Base-by-base conservation (phyloP, 2,329 filamentous ascomycete species). In the Fusarium sp. region DNA sequence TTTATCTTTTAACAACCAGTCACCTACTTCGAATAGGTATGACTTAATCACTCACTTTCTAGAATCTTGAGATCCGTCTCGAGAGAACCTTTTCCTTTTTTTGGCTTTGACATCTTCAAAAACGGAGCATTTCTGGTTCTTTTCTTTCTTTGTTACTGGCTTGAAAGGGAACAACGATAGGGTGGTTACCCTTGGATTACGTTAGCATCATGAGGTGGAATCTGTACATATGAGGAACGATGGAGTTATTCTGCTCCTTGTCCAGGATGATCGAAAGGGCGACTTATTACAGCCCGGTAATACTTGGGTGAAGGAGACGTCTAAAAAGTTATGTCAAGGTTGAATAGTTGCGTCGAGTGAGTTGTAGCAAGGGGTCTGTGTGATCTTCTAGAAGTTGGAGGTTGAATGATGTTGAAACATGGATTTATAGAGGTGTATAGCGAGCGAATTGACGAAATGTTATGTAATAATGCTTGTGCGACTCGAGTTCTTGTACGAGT, bases 151-250 rank as follows among this genome's bases (percentile, higher is more conserved):
- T 20, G 31, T 23, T n/a, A 23, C n/a, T 24, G 23, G 33, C 21
- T 46, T 43, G 20, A 38, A 69, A 55, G 58, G 55, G 54, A 65
- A 49, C 53, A 60, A 62, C n/a, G 33, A 56, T 15, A 48, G 29
- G 63, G 52, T 44, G 37, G 31, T 31, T 42, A 16, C 31, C 44
- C 33, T 49, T 61, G 57, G 52, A 57, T 63, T 54, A 71, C 59
- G 67, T 58, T 70, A 57, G 72, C 70, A 74, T 73, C 39, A 75
- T 42, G 74, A 75, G 69, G 63, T 57, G 70, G 69, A 73, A 71
- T 47, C 39, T 74, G 72, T 73, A 75, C 60, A 75, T 74, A 73
- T 57, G 69, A 74, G 46, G 43, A 68, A 61, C 16, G 68, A 60
- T 55, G 60, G 58, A 58, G 48, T 41, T 33, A 48, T 56, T 23